phyloP scores from a whole-genome alignment of 2,329 filamentous ascomycete species.

The Leptographium lundbergii region DNA sequence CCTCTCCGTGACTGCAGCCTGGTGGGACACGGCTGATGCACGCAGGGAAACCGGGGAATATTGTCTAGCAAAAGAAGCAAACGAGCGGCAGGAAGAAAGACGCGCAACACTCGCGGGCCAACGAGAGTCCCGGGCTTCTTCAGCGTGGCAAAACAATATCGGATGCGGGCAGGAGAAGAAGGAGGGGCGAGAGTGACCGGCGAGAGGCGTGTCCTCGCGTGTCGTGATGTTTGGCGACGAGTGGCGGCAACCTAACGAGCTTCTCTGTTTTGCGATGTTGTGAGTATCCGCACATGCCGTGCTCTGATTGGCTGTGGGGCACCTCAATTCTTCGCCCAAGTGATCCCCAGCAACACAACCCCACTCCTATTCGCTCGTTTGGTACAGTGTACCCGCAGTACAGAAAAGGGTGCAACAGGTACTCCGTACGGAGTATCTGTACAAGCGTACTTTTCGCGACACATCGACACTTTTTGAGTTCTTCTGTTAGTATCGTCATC shows the following conservation, averaged over 20 bases:
- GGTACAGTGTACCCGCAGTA: background rate
- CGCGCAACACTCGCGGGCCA: background rate
- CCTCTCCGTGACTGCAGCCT: background rate
- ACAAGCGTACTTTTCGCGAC: background rate
- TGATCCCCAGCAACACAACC: constrained; percentile 20
- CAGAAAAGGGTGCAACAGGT: background rate
- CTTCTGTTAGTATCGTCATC: background rate
- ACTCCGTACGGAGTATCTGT: too few species aligned
- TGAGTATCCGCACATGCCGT: constrained; percentile 17
- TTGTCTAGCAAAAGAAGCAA: background rate
- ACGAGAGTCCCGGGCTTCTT: background rate
- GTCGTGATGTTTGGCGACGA: constrained; percentile 2
- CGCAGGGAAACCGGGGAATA: background rate
- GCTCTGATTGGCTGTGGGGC: constrained; percentile 23
- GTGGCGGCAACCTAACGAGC: background rate
- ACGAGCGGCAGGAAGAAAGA: background rate
- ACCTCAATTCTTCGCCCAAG: constrained; percentile 12
- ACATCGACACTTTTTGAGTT: background rate
- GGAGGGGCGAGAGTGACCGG: background rate
- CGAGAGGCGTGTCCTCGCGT: background rate
- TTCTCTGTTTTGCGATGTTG: constrained; percentile 25
- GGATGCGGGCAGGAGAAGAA: background rate
- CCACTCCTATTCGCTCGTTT: constrained; percentile 4
- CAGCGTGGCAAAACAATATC: background rate
- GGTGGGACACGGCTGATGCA: background rate